Base-by-base conservation (phyloP, 257 asterid genomes). In the Lithospermum erythrorhizon region DNA sequence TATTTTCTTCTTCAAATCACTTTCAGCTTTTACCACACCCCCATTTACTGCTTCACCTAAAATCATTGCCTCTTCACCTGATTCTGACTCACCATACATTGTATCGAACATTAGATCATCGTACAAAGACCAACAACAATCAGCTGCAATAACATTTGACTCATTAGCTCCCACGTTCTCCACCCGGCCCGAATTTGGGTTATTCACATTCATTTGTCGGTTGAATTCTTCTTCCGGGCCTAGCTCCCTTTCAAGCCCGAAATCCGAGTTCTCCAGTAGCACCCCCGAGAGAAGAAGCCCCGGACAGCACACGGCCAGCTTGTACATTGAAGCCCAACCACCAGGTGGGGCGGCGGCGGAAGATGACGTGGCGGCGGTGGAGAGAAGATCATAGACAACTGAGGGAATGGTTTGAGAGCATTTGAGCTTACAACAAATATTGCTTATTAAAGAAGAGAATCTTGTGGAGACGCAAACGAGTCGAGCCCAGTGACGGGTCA, bases 261-360 rank as follows among this genome's bases (percentile, higher is more conserved):
- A 93, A 80, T 93, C 96, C 0, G 94, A 89, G 71, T 84, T 89
- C 29, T 86, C 95, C 20, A 89, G 76, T 61, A 89, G 89, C 16
- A 93, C 96, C 21, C 99, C 97, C 55, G 95, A 76, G 65, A 82
- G 90, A 65, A 70, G 83, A 51, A 84, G 82, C 5, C 97, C 98
- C 0, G 97, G 98, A 65, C 97, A 93, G 72, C 91, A 89, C 13
- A 93, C 93, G 21, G 90, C 69, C 21, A 93, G 83, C 86, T 89
- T 93, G 90, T 75, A 85, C 17, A 93, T 85, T 3, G 98, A 68
- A 2, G 94, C 70, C 97, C 99, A 93, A 0, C 75, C 82, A 11
- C 82, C 83, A 11, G 85, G 70, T 9, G 79, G 77, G 11, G 59
- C 61, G 13, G 69, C 64, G 49, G 68, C 60, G 55, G 79, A 5